These are phyloP conservation scores for Pseudocercospora fijiensis DNA, from an alignment of 2,329 filamentous ascomycete species.

Conservation along the genomic window DNA sequence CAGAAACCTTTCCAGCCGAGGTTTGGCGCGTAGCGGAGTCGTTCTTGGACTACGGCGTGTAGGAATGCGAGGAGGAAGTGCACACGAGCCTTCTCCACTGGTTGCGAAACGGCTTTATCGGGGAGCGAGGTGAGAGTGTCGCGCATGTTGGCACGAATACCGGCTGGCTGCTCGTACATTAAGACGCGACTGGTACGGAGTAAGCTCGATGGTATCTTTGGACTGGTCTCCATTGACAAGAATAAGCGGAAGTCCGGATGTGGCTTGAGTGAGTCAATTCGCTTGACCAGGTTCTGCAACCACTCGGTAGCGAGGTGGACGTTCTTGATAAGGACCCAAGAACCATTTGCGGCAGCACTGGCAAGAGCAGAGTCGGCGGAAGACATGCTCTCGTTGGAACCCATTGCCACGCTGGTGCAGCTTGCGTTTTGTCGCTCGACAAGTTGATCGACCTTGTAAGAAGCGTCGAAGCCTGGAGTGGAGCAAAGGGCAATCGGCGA, in stretches of 20 bases:
- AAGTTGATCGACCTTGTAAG: constrained; percentile 96
- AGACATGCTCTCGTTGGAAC: constrained; percentile 88
- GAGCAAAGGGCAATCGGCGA: constrained; percentile 90
- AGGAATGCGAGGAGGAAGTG: constrained; percentile 92
- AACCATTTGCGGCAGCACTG: constrained; percentile 85
- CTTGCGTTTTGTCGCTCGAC: constrained; percentile 78
- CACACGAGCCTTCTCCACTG: constrained; percentile 84
- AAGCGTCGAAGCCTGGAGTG: constrained; percentile 94
- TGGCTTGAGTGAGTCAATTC: constrained; percentile 91
- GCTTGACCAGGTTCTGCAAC: constrained; percentile 96
- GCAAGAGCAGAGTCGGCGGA: constrained; percentile 94
- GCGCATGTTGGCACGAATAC: constrained; percentile 97
- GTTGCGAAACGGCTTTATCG: constrained; percentile 65
- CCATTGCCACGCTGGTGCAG: constrained; percentile 98
- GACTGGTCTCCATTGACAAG: constrained; percentile 95
- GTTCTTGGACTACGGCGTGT: constrained; percentile 92
- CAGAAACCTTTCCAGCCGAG: constrained; percentile 98
- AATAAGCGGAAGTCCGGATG: constrained; percentile 92
- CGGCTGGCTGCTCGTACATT: constrained; percentile 97
- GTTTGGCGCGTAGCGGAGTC: constrained; percentile 87
- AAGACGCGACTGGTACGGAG: constrained; percentile 89
- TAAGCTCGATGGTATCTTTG: constrained; percentile 94
- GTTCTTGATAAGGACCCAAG: constrained; percentile 98
- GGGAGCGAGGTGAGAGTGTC: constrained; percentile 79
- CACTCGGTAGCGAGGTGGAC: constrained; percentile 94